phyloP scores from a whole-genome alignment of 257 asterid genomes.

The Penstemon eatonii region DNA sequence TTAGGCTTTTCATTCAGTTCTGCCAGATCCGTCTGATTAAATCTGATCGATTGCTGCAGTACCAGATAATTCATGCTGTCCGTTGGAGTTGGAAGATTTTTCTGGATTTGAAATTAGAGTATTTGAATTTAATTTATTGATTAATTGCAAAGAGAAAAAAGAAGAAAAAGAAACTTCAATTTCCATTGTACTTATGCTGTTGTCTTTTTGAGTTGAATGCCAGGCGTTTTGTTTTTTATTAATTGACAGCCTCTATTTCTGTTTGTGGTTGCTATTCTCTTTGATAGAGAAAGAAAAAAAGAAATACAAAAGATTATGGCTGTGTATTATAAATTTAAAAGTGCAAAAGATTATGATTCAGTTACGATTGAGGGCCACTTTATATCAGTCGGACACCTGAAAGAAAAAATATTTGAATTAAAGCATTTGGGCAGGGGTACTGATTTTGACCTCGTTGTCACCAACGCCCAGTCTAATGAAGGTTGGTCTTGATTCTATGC shows the following conservation, averaged over 20 bases:
- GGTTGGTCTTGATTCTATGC: conserved; percentile 76
- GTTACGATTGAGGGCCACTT: conserved; percentile 78
- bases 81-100: not conserved
- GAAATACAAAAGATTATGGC: conserved; percentile 64
- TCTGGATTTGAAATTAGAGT: conserved; percentile 22
- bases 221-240: conserved; percentile 50
- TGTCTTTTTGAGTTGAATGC: conserved; percentile 56
- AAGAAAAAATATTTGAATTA: conserved; percentile 94
- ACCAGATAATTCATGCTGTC: too few species aligned
- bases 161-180: conserved; percentile 25
- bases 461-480: conserved; percentile 97
- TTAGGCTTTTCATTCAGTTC: not conserved
- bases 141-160: conserved; percentile 32
- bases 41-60: too few species aligned
- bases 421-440: conserved; percentile 98
- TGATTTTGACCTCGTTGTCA: conserved; percentile 94
- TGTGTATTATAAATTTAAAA: conserved; percentile 94
- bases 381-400: conserved; percentile 84
- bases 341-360: conserved; percentile 89
- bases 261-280: conserved; percentile 45
- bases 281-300: conserved; percentile 29
- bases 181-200: conserved; percentile 44
- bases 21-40: conserved; percentile 23
- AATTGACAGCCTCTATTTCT: conserved; percentile 52
- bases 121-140: conserved; percentile 46